Conservation (phyloP, 768 basidiomycete species). For the Lentinula detonsa region DNA sequence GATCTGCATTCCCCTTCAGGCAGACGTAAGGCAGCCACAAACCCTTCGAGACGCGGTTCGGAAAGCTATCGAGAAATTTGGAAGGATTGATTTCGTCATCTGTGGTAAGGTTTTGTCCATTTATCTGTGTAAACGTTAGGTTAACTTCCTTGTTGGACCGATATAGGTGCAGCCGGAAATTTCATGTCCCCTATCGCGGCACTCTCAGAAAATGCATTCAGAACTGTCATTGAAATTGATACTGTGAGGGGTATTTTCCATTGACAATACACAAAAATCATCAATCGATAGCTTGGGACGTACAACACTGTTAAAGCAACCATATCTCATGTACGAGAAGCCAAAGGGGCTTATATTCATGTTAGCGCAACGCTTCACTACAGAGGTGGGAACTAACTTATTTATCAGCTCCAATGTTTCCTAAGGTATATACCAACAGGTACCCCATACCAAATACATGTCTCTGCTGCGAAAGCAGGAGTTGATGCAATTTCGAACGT, state of each 20-base stretch:
- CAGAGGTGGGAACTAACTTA: constrained; percentile 37
- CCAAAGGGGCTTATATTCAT: constrained; percentile 80
- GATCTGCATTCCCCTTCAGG: constrained; percentile 65
- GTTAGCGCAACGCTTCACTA: constrained; percentile 90
- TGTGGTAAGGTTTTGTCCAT: constrained; percentile 51
- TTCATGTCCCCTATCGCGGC: constrained; percentile 84
- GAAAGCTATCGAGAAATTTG: constrained; percentile 71
- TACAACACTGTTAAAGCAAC: constrained; percentile 96
- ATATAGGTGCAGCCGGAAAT: constrained; percentile 88
- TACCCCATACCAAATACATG: constrained; percentile 85
- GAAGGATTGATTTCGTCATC: constrained; percentile 91
- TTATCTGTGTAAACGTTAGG: neutral
- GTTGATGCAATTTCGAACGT: constrained; percentile 86
- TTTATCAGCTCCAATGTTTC: constrained; percentile 6
- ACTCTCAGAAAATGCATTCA: constrained; percentile 86
- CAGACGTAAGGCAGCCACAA: constrained; percentile 78
- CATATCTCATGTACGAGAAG: constrained; percentile 59
- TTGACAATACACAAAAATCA: neutral
- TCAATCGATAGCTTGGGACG: constrained; percentile 63
- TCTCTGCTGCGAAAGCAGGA: constrained; percentile 92
- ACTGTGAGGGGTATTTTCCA: constrained; percentile 37
- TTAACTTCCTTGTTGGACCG: neutral
- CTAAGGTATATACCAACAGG: constrained; percentile 28
- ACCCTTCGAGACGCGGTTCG: constrained; percentile 71
- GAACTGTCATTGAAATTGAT: constrained; percentile 91